Evolutionary conservation across 148 eudicot species (phyloP).

Genomic region (Heliosperma pusillum): DNA sequence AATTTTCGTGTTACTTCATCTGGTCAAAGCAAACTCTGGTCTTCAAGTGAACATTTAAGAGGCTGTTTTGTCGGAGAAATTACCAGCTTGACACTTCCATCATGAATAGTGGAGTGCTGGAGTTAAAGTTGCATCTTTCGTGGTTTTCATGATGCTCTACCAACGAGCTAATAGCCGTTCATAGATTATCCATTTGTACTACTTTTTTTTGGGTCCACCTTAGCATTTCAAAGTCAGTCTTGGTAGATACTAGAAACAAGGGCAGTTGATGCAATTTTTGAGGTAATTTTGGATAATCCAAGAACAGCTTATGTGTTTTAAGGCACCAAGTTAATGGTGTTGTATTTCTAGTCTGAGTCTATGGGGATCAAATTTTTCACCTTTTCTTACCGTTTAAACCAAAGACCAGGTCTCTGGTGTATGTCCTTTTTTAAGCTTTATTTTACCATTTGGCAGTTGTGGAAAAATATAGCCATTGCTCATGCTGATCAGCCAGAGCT

Average conservation of each 20-base stretch:
- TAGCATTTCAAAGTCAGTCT: no score
- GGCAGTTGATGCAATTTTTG: no score
- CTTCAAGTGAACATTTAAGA: background rate
- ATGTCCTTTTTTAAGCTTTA: background rate
- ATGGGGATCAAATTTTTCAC: no score
- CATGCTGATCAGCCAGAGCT: slow-evolving; percentile 47
- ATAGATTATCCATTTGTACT: background rate
- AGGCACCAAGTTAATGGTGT: no score
- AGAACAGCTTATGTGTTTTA: no score
- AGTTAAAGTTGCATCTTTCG: background rate
- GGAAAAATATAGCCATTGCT: slow-evolving; percentile 47
- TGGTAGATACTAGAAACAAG: no score
- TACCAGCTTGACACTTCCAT: background rate
- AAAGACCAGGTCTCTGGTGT: no score
- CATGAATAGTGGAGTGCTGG: background rate
- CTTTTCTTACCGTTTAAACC: background rate
- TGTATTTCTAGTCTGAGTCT: no score
- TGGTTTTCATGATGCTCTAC: background rate
- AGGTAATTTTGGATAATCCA: no score
- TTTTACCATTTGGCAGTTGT: slow-evolving; percentile 44
- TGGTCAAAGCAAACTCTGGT: background rate
- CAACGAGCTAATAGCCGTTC: background rate
- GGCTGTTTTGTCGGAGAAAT: background rate
- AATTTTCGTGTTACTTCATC: background rate
- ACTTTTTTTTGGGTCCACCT: no score